Percentiles rank a stretch among this genome's conserved stretches.
phyloP scores from a whole-genome alignment of 148 eudicot genomes.

The Amaranthus palmeri region DNA sequence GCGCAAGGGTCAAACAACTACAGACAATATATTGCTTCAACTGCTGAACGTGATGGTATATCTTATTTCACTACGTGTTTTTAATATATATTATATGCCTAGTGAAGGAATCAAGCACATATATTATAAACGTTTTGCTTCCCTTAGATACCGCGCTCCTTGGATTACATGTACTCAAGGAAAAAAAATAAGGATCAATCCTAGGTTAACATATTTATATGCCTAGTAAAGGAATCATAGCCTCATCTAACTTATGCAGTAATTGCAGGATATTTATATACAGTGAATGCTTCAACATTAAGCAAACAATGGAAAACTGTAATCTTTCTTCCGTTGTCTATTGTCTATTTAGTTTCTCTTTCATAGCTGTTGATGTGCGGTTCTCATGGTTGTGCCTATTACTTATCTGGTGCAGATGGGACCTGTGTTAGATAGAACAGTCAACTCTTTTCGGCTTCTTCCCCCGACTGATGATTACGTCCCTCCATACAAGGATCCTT shows the following conservation, averaged over 20 bases:
- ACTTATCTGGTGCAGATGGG: constrained; percentile 57
- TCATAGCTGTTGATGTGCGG: neutral
- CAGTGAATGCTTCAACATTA: constrained; percentile 87
- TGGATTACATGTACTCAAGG: neutral
- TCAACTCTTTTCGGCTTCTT: constrained; percentile 69
- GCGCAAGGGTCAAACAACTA: constrained; percentile 54
- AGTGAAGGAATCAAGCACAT: neutral
- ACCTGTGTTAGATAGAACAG: constrained; percentile 59
- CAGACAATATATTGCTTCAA: constrained; percentile 75
- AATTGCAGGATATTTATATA: constrained; percentile 74
- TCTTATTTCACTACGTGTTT: neutral
- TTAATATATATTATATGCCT: neutral
- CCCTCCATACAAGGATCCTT: constrained; percentile 77
- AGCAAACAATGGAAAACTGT: constrained; percentile 81
- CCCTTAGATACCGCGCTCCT: neutral
- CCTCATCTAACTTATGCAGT: constrained; percentile 11
- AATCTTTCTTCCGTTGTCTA: constrained; percentile 21
- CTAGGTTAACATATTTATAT: neutral
- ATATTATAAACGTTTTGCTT: neutral
- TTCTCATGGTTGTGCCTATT: neutral
- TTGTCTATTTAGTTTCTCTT: neutral
- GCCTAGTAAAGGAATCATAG: neutral
- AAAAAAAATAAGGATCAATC: neutral
- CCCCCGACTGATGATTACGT: constrained; percentile 74
- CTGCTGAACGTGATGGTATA: constrained; percentile 92